phyloP scores from a whole-genome alignment of 495 filamentous ascomycete genomes.

The Beverwykella pulmonaria region DNA sequence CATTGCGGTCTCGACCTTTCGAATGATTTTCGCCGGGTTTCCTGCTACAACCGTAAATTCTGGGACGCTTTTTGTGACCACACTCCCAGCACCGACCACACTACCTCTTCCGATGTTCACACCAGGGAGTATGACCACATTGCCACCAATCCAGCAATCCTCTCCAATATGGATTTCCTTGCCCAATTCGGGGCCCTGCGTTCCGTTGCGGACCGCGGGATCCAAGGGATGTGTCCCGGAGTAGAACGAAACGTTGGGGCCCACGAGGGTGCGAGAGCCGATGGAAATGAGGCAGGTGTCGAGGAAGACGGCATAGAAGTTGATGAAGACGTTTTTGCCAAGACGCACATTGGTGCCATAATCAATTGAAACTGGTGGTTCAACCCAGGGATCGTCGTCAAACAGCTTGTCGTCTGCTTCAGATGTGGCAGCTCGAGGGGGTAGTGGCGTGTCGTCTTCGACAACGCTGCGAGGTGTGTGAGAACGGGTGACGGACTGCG shows the following conservation, averaged over 20 bases:
- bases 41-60: slow-evolving; percentile 45
- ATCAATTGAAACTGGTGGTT: slow-evolving; percentile 70
- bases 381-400: slow-evolving; percentile 66
- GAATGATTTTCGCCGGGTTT: slow-evolving; percentile 45
- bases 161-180: slow-evolving; percentile 77
- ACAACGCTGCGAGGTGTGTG: slow-evolving; percentile 53
- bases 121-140: slow-evolving; percentile 72
- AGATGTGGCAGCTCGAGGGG: slow-evolving; percentile 54
- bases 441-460: slow-evolving; percentile 63
- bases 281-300: slow-evolving; percentile 79
- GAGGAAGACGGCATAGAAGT: slow-evolving; percentile 72
- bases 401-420: slow-evolving; percentile 65
- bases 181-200: slow-evolving; percentile 72
- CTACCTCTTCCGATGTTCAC: slow-evolving; percentile 79
- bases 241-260: slow-evolving; percentile 75
- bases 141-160: slow-evolving; percentile 88
- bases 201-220: slow-evolving; percentile 71
- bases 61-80: slow-evolving; percentile 70
- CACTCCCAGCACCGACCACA: slow-evolving; percentile 81
- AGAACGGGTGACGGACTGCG: slow-evolving; percentile 18
- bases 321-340: slow-evolving; percentile 72
- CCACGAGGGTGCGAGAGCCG: slow-evolving; percentile 77
- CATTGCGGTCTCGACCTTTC: slow-evolving; percentile 38
- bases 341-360: slow-evolving; percentile 75
- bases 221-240: slow-evolving; percentile 76